Evolutionary conservation across 805 yeast species (phyloP).

Genomic region (Schwanniomyces yamadae): DNA sequence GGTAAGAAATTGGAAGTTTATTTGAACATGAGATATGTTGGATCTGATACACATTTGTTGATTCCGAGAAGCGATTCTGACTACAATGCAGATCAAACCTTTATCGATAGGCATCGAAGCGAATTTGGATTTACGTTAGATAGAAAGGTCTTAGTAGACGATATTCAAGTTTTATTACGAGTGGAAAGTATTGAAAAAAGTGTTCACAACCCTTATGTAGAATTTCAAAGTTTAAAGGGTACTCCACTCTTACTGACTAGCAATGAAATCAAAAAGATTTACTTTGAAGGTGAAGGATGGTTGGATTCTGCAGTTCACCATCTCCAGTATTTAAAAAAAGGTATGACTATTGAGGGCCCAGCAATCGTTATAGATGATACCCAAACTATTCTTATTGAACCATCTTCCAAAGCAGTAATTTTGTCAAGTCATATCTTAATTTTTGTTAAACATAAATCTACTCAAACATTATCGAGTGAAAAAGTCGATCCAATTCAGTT

Average conservation of each 20-base stretch:
- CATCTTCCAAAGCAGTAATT: conserved; percentile 29
- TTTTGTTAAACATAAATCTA: conserved; percentile 23
- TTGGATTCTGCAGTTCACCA: conserved; percentile 20
- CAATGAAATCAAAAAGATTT: conserved; percentile 15
- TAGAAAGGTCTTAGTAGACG: conserved; percentile 36
- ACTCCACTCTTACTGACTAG: conserved; percentile 2
- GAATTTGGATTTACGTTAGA: conserved; percentile 40
- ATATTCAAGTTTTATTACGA: conserved; percentile 47
- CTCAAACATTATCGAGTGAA: conserved; percentile 21
- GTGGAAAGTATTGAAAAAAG: conserved; percentile 53
- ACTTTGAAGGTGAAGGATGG: conserved; percentile 33
- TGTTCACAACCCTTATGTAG: conserved; percentile 53
- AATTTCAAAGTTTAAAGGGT: conserved; percentile 20
- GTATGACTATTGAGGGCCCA: conserved; percentile 19
- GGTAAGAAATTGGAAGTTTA: conserved; percentile 58
- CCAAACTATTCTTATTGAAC: conserved; percentile 33
- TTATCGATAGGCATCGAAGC: conserved; percentile 27
- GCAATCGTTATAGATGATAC: conserved; percentile 29
- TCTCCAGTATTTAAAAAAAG: conserved; percentile 21
- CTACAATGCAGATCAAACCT: conserved; percentile 22
- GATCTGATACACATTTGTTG: conserved; percentile 88
- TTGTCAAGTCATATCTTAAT: conserved; percentile 30
- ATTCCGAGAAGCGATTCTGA: conserved; percentile 37
- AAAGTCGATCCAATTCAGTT: conserved; percentile 38
- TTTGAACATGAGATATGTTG: conserved; percentile 77